Percentiles rank a stretch among this genome's conserved stretches.
Evolutionary conservation across 768 basidiomycete species (phyloP).

Genomic region (Xerocomus spinulosus): DNA sequence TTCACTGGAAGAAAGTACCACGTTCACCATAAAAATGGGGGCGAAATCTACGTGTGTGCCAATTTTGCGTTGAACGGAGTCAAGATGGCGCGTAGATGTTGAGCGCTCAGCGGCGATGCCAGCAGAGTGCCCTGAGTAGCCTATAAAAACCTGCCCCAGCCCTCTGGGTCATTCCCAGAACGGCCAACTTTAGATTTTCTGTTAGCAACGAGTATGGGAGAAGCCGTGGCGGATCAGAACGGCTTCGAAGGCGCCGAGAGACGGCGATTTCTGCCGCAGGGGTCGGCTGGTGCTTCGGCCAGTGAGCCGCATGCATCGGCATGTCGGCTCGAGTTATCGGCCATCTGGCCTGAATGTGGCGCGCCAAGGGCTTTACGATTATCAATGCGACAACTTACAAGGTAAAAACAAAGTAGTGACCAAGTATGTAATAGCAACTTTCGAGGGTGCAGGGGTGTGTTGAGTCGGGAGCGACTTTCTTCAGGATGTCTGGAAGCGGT

Average conservation of each 20-base stretch:
- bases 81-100: slow-evolving; percentile 34
- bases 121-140: too few species aligned
- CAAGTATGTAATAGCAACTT: too few species aligned
- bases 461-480: too few species aligned
- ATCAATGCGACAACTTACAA: too few species aligned
- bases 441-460: too few species aligned
- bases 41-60: slow-evolving; percentile 11
- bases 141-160: slow-evolving; percentile 26
- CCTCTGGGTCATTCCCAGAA: too few species aligned
- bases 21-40: slow-evolving; percentile 34
- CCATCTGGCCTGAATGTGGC: slow-evolving; percentile 39
- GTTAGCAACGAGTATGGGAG: too few species aligned
- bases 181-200: too few species aligned
- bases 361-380: too few species aligned
- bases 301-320: slow-evolving; percentile 33
- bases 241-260: slow-evolving; percentile 1
- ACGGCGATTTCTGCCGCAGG: slow-evolving; percentile 37
- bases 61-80: slow-evolving; percentile 19
- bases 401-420: too few species aligned
- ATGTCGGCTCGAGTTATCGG: slow-evolving; percentile 35
- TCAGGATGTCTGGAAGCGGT: too few species aligned
- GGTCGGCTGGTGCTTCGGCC: slow-evolving; percentile 35
- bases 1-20: slow-evolving; percentile 30
- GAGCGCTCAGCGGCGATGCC: too few species aligned
- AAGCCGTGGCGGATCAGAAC: slow-evolving; percentile 39